Evolutionary conservation across 805 yeast species (phyloP), one percentile per base, ranked within the genome.

Genomic region (Ogataea saltuana): DNA sequence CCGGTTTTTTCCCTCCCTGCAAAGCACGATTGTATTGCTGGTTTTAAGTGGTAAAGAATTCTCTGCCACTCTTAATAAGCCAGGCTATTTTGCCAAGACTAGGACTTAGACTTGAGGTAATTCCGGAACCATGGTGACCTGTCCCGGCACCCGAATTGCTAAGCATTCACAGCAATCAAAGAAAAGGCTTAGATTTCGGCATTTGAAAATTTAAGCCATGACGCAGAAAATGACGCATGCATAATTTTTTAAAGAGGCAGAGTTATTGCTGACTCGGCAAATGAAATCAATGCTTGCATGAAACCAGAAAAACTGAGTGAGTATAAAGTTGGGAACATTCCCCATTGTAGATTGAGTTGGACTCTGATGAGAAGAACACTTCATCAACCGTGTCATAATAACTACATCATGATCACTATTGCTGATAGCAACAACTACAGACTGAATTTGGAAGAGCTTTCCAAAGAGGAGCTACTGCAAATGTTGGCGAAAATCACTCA

Each of bases 401-500:
- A n/a, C 1, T 28, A 16, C 21, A 33, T 33, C 21, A 30, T 17
- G 16, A 23, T 16, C 22, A 38, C 28, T 15, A 27, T 16, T 11
- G 19, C 25, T 6, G 13, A 28, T 18, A 28, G n/a, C 20, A 39
- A 29, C 13, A 16, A 21, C 23, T 23, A 13, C 32, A 18, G 31
- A 13, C 17, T 31, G 27, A 28, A 38, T 26, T 22, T 42, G 22
- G 35, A 38, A 15, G 26, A 33, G 21, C 23, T 29, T 13, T 33
- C 46, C 13, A 39, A 26, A n/a, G 40, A 43, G 18, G 46, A 43
- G 15, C 26, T 43, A 6, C 29, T 20, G n/a, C 17, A 13, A 3
- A 17, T 39, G 23, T 20, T 38, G 32, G 34, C 34, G 25, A 28
- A 33, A 18, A 32, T 37, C 23, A 28, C 32, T 9, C 6, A 13